A percentile compares a stretch with the other conserved stretches of the same genome.
Evolutionary conservation across 257 asterid genomes (phyloP).

Genomic region (Lavandula angustifolia): DNA sequence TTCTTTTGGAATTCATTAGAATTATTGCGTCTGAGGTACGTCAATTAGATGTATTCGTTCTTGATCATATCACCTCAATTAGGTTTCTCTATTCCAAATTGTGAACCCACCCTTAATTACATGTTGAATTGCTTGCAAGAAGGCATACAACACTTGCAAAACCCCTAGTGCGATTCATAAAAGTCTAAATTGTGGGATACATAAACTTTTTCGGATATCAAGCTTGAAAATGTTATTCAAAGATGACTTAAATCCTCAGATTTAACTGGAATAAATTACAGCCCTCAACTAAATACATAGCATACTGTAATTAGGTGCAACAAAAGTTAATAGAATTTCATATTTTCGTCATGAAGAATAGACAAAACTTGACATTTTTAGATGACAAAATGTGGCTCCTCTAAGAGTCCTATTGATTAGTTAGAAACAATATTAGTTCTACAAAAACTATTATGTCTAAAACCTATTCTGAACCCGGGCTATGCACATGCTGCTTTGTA

Average conservation of each 20-base stretch:
- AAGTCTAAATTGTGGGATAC: no score
- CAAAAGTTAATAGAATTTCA: background rate
- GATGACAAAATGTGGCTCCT: background rate
- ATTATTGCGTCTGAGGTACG: background rate
- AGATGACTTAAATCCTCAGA: no score
- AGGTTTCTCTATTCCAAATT: no score
- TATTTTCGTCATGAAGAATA: background rate
- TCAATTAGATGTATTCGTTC: no score
- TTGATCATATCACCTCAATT: no score
- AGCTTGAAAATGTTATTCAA: no score
- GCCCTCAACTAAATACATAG: background rate
- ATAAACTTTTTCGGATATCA: no score
- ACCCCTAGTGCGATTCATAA: no score
- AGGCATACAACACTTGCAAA: no score
- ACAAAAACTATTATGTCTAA: background rate
- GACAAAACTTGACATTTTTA: slow-evolving; percentile 11
- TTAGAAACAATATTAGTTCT: slow-evolving; percentile 19
- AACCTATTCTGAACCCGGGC: background rate
- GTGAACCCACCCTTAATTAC: no score
- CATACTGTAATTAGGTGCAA: background rate
- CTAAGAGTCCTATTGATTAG: background rate
- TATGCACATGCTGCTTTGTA: slow-evolving; percentile 19
- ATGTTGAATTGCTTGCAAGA: no score
- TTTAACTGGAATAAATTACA: slow-evolving; percentile 2
- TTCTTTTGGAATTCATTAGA: background rate